Conservation (phyloP, 2,329 filamentous ascomycete species). For the Teratosphaeria nubilosa region DNA sequence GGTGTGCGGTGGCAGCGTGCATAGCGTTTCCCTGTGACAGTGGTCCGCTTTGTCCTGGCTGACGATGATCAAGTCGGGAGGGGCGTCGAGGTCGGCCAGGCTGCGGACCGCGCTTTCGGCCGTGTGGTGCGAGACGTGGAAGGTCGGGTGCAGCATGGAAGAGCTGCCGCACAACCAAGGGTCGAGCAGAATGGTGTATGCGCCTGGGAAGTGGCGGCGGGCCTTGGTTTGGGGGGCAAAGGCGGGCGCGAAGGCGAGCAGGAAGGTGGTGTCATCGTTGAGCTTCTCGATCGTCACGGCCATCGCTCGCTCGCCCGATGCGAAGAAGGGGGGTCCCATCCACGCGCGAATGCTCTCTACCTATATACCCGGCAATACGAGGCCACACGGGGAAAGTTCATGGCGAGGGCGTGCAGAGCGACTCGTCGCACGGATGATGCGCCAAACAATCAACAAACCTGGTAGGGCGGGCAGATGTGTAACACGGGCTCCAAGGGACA, state of each 20-base stretch:
- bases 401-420: no score
- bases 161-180: slow-evolving; percentile 58
- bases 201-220: slow-evolving; percentile 29
- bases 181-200: slow-evolving; percentile 60
- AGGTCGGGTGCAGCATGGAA: slow-evolving; percentile 49
- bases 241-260: slow-evolving; percentile 51
- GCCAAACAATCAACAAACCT: no score
- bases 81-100: slow-evolving; percentile 41
- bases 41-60: slow-evolving; percentile 58
- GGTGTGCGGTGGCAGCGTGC: slow-evolving; percentile 47
- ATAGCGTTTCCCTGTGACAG: slow-evolving; percentile 59
- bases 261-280: slow-evolving; percentile 55
- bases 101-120: slow-evolving; percentile 48
- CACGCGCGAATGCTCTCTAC: no score
- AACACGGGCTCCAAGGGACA: no score
- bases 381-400: no score
- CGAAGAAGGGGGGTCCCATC: no score
- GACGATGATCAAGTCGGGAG: slow-evolving; percentile 48
- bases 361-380: no score
- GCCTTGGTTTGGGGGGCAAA: slow-evolving; percentile 30
- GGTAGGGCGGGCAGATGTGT: no score
- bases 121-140: slow-evolving; percentile 50
- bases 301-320: slow-evolving; percentile 33
- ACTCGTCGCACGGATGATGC: no score
- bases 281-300: slow-evolving; percentile 54